Conservation (phyloP, 106 monocot species). For the Dendrobium catenatum region DNA sequence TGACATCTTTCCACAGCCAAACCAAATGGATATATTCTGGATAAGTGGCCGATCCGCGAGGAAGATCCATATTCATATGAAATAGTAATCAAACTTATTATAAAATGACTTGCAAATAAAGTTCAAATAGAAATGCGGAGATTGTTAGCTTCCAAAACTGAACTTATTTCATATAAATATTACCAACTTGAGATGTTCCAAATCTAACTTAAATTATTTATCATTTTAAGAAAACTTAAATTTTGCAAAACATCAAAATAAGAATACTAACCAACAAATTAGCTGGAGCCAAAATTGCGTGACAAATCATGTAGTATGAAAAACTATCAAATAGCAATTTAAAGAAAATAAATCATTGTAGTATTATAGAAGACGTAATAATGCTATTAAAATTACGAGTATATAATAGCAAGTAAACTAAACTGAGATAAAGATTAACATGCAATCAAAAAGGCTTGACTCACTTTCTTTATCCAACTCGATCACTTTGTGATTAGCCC, state of each 20-base stretch:
- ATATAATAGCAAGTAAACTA: neutral
- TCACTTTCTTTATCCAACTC: constrained; percentile 77
- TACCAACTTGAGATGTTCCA: neutral
- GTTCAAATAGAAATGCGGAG: neutral
- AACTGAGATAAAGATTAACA: neutral
- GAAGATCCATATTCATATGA: too few species aligned
- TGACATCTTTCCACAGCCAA: too few species aligned
- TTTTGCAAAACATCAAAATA: neutral
- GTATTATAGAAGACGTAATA: neutral
- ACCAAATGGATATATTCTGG: too few species aligned
- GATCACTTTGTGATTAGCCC: constrained; percentile 45
- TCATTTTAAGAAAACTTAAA: neutral
- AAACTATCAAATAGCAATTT: neutral
- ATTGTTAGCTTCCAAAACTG: neutral
- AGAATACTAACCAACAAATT: neutral
- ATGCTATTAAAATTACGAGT: neutral
- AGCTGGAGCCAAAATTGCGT: neutral
- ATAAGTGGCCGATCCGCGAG: too few species aligned
- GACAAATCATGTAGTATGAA: neutral
- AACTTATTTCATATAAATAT: neutral
- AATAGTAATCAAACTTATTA: neutral
- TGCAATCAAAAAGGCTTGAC: constrained; percentile 10
- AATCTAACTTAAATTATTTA: neutral
- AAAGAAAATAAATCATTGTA: neutral
- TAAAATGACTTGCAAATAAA: neutral